Conservation (phyloP, 2,329 filamentous ascomycete species). For the Trichoderma oligosporum region DNA sequence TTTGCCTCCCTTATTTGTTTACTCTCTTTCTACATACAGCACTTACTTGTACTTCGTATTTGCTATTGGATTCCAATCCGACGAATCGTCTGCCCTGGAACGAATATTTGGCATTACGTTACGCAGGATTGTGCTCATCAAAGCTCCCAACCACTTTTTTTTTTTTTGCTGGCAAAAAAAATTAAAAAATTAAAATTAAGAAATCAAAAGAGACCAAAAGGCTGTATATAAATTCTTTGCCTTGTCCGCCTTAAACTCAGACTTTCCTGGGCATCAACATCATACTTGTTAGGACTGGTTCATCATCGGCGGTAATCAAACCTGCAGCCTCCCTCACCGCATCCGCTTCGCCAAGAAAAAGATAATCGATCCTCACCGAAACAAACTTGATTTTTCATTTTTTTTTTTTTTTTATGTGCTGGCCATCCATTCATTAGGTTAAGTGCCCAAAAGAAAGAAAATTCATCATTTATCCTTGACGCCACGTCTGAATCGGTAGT, state of each 20-base stretch:
- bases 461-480: constrained; percentile 1
- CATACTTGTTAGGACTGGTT: too few species aligned
- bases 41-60: not conserved
- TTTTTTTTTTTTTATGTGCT: too few species aligned
- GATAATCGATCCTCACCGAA: not conserved
- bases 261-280: too few species aligned
- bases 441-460: not conserved
- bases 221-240: not conserved
- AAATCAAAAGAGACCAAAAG: too few species aligned
- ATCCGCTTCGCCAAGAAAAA: not conserved
- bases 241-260: not conserved
- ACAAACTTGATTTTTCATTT: not conserved
- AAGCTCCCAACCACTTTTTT: not conserved
- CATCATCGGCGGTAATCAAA: not conserved
- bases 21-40: not conserved
- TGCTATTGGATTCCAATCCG: constrained; percentile 16
- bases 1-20: not conserved
- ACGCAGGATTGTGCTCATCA: too few species aligned
- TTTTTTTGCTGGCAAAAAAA: too few species aligned
- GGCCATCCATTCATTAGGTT: not conserved
- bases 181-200: not conserved
- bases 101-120: not conserved
- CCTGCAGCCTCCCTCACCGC: constrained; percentile 4
- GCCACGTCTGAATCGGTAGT: constrained; percentile 13
- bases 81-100: not conserved